Conservation (phyloP, 306 rosid species). For the Mucuna pruriens region DNA sequence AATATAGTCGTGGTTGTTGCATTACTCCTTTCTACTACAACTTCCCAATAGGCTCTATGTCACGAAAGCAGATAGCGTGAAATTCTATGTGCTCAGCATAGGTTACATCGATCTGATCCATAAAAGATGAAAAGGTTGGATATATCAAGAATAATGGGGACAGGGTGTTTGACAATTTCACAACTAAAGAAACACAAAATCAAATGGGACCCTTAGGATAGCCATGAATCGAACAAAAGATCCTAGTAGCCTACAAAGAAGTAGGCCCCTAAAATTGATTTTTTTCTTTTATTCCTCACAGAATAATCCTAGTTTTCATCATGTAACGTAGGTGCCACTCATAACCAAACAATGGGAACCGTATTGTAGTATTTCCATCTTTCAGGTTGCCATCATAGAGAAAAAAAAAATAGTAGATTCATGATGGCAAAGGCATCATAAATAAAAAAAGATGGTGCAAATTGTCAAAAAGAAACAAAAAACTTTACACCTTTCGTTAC, state of each 20-base stretch:
- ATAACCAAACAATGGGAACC: conserved; percentile 33
- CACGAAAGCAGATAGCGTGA: neutral
- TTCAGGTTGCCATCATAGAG: conserved; percentile 40
- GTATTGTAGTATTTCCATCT: conserved; percentile 35
- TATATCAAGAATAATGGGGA: conserved; percentile 21
- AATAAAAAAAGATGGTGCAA: conserved; percentile 18
- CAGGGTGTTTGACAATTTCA: conserved; percentile 13
- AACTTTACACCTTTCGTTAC: conserved; percentile 50
- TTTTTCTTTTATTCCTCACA: neutral
- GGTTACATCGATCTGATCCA: conserved; percentile 13
- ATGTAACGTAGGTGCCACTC: conserved; percentile 30
- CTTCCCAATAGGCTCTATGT: no score
- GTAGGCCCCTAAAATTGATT: conserved; percentile 19
- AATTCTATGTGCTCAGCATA: neutral
- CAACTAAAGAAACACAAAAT: conserved; percentile 35
- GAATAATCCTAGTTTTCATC: conserved; percentile 38
- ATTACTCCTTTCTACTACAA: neutral
- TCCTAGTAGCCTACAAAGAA: conserved; percentile 12
- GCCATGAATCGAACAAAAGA: conserved; percentile 41
- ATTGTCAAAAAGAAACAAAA: conserved; percentile 23
- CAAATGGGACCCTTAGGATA: conserved; percentile 35
- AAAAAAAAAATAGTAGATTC: conserved; percentile 10
- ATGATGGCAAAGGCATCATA: conserved; percentile 35
- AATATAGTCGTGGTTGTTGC: neutral
- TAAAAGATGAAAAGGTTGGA: conserved; percentile 23